Percentiles rank a stretch among this genome's conserved stretches.
These are phyloP conservation scores for Penicillium steckii DNA, from an alignment of 495 filamentous ascomycete genomes.

Conservation along the genomic window DNA sequence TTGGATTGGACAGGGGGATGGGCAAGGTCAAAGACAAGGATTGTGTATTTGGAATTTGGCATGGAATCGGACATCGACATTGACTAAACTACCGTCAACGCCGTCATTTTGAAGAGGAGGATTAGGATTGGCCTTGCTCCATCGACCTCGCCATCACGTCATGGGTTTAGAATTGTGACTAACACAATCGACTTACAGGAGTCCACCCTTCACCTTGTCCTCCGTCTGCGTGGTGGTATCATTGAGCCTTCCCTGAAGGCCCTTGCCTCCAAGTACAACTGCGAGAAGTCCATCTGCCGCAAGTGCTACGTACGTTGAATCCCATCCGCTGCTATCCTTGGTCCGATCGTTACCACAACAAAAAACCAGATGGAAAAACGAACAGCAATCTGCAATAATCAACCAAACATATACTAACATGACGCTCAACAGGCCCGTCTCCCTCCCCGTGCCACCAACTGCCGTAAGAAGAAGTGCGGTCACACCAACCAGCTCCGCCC, in stretches of 20 bases:
- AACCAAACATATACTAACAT: constrained; percentile 14
- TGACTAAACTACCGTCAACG: background rate
- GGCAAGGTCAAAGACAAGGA: background rate
- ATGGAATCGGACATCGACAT: background rate
- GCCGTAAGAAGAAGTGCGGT: constrained; percentile 99
- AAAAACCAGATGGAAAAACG: background rate
- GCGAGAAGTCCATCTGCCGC: constrained; percentile 99
- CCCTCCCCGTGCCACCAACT: constrained; percentile 97
- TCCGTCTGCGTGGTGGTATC: constrained; percentile 98
- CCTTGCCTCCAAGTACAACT: constrained; percentile 98
- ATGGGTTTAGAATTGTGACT: constrained; percentile 17
- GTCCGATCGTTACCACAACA: background rate
- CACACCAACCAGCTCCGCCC: constrained; percentile 99
- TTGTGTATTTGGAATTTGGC: background rate
- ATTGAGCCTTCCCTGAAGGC: constrained; percentile 99
- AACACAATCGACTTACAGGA: constrained; percentile 57
- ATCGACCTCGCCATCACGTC: background rate
- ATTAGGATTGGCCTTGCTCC: background rate
- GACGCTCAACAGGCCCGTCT: constrained; percentile 70
- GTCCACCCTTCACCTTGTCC: constrained; percentile 98
- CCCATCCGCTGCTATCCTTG: constrained; percentile 1
- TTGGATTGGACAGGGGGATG: background rate
- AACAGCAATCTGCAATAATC: background rate
- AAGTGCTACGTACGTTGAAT: constrained; percentile 87
- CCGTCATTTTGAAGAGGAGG: constrained; percentile 14